Evolutionary conservation across 1,284 basidiomycete species (phyloP), one percentile per base, ranked within the genome.

Genomic region (Afroboletus lepidellus): DNA sequence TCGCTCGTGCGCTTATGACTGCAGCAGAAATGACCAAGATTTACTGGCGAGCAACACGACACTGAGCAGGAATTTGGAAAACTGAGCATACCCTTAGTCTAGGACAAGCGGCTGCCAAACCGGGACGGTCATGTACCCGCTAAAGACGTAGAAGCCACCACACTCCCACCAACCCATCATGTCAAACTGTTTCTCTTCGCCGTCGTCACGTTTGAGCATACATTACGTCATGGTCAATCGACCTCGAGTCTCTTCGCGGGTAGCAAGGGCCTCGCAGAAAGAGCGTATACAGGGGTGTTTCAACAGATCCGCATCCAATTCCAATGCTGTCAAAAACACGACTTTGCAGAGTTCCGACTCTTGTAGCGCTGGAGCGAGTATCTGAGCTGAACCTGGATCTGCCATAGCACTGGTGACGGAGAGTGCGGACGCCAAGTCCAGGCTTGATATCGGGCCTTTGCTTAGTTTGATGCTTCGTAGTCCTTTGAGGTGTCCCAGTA

Each of bases 401-500:
- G 12, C 12, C 29, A 30, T 30, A 11, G n/a, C n/a, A 30, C 6
- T 5, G 25, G 25, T 30, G 29, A 30, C 29, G 9, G 29, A 30
- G 29, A 30, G 29, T 11, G 29, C 29, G 29, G 29, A 30, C 9
- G 9, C 29, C 29, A 30, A 30, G 29, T 30, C 37, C 23, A 54
- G 34, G n/a, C 36, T 16, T 2, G 51, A 33, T 32, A 54, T 23
- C 13, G 0, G 1, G 5, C 51, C 37, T 0, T 27, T 0, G 5
- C 38, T 32, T 3, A 54, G 27, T 30, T 41, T 38, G 29, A 54
- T 29, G 34, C 25, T 32, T 16, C 29, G 51, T 16, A 54, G 4
- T 15, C 33, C 29, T 2, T 4, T 30, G 24, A 54, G 30, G 5
- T 20, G 33, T 36, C 13, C 13, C 12, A 48, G 16, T 4, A 36